Conservation (phyloP, 805 yeast genomes). For the Lachancea fermentati region DNA sequence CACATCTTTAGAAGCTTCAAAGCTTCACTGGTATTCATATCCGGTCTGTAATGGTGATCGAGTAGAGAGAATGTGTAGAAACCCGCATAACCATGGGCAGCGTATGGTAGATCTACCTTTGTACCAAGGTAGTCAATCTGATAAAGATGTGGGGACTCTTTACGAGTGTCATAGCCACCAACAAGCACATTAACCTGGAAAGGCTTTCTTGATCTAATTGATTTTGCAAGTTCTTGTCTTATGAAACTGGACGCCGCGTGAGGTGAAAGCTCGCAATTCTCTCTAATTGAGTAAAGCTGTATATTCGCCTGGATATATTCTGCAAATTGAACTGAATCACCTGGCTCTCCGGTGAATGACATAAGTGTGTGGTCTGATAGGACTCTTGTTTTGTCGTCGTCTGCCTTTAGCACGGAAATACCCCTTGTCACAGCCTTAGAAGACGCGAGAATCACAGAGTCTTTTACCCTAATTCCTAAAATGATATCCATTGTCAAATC, state of each 20-base stretch:
- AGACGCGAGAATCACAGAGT: conserved; percentile 84
- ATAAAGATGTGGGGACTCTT: conserved; percentile 58
- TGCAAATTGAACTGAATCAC: conserved; percentile 93
- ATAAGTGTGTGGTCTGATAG: conserved; percentile 72
- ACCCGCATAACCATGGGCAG: conserved; percentile 98
- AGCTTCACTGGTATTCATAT: conserved; percentile 74
- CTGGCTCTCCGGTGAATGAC: conserved; percentile 94
- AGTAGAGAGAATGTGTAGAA: conserved; percentile 85
- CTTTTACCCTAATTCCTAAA: conserved; percentile 77
- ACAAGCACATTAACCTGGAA: conserved; percentile 88
- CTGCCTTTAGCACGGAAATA: conserved; percentile 68
- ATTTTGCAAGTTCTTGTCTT: conserved; percentile 80
- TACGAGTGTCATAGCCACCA: conserved; percentile 70
- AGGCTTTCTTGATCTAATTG: conserved; percentile 90
- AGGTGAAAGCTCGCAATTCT: conserved; percentile 74
- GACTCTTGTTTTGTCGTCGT: conserved; percentile 73
- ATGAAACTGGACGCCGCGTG: conserved; percentile 84
- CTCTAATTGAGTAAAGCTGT: conserved; percentile 81
- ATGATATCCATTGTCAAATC: conserved; percentile 69
- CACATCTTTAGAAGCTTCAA: conserved; percentile 66
- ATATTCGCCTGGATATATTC: conserved; percentile 91
- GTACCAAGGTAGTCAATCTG: conserved; percentile 96
- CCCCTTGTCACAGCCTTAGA: conserved; percentile 93
- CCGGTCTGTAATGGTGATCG: conserved; percentile 83
- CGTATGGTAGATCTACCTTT: conserved; percentile 84